Base-by-base conservation (phyloP, 495 filamentous ascomycete genomes). In the Penicillium macrosclerotiorum region DNA sequence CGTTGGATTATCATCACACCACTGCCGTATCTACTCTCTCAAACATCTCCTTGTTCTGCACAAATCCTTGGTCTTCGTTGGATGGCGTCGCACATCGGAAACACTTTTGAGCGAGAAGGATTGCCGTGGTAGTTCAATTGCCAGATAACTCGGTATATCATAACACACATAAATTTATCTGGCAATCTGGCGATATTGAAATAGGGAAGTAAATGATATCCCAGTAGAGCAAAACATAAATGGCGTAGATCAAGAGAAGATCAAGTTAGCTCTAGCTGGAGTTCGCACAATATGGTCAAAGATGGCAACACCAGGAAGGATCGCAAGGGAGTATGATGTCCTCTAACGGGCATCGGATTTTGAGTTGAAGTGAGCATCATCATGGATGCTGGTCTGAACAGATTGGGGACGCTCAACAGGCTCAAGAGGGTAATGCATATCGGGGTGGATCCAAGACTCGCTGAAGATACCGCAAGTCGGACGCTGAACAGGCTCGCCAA, bases 81-180 rank as follows among this genome's bases (percentile, higher is more conserved):
- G 20, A 13, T 38, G 36, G 17, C 19, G 19, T 11, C 36, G 20
- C 36, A 38, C 12, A 1, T 5, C 7, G 12, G 24, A 11, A 30
- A 13, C 17, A 14, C 8, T 20, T 23, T 18, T 25, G 25, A 14
- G 14, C 8, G 36, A 38, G 36, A 22, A 25, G 17, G 36, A 22
- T 38, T 25, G 36, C 16, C 36, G n/a, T 38, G 36, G 3, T 23
- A 27, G 38, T 41, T 18, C 24, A 30, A 20, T 41, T 27, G 24
- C 38, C 38, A 30, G 38, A 16, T 41, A 17, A 18, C 19, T n/a
- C 11, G 23, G 23, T 41, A 41, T 41, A 41, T 41, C 38, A 41
- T 41, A 41, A 12, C 26, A 30, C 2, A 17, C 24, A 30, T 12
- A 41, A 41, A n/a, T 4, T 18, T 30, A n/a, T 17, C 16, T 41